Percentiles rank a stretch among this genome's conserved stretches.
phyloP scores from a whole-genome alignment of 305 asterid genomes.

The Rubia balearica region DNA sequence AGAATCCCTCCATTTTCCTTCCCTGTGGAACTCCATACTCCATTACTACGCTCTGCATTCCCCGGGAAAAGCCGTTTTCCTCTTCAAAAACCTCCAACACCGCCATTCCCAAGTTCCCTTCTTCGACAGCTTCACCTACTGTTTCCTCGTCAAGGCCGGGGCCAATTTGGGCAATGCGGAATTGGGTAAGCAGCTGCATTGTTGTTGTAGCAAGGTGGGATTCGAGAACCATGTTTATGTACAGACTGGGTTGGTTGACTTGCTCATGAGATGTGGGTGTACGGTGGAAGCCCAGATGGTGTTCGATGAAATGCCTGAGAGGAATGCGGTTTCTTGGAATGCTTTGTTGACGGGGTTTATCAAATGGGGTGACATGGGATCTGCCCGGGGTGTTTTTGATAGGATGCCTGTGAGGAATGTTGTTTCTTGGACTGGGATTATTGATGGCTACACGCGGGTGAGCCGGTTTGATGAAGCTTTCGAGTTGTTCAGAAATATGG shows the following conservation, averaged over 20 bases:
- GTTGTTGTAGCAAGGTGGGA: slow-evolving; percentile 44
- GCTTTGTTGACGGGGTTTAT: slow-evolving; percentile 6
- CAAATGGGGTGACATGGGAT: slow-evolving; percentile 3
- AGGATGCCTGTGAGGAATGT: slow-evolving; percentile 8
- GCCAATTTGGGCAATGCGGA: slow-evolving; percentile 30
- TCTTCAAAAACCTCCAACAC: slow-evolving; percentile 44
- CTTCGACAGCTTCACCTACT: slow-evolving; percentile 68
- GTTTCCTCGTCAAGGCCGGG: slow-evolving; percentile 62
- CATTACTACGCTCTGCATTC: slow-evolving; percentile 54
- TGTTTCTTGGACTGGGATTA: slow-evolving; percentile 7
- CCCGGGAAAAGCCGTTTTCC: slow-evolving; percentile 49
- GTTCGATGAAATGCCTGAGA: slow-evolving; percentile 9
- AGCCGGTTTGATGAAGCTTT: slow-evolving; percentile 3
- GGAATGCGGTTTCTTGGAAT: slow-evolving; percentile 4
- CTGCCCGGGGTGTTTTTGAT: slow-evolving; percentile 1
- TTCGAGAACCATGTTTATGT: slow-evolving; percentile 7
- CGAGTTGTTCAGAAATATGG: background rate
- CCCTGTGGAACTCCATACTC: slow-evolving; percentile 59
- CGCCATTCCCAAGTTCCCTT: slow-evolving; percentile 25
- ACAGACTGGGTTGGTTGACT: background rate
- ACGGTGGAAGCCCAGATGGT: slow-evolving; percentile 6
- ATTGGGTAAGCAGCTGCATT: slow-evolving; percentile 50
- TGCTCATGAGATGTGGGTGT: slow-evolving; percentile 2
- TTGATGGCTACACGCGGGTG: slow-evolving; percentile 2
- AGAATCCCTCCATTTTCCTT: slow-evolving; percentile 15